These are phyloP conservation scores for Saccharomyces hybrid DNA, from an alignment of 1,139 yeast species.

Conservation along the genomic window DNA sequence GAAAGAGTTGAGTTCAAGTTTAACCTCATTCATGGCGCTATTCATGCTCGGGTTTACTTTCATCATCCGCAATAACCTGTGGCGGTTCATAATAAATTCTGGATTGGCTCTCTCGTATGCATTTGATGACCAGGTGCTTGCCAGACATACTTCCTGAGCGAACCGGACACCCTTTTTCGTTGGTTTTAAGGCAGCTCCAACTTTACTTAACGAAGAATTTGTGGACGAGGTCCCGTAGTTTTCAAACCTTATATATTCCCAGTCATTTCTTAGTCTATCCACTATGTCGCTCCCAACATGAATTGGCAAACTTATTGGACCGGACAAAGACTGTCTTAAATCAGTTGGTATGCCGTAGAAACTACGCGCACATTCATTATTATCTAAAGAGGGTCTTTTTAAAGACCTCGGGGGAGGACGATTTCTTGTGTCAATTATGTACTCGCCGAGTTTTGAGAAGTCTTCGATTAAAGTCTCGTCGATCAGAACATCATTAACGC, in stretches of 20 bases:
- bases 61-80: constrained; percentile 6
- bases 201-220: background rate
- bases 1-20: constrained; percentile 25
- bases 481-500: constrained; percentile 4
- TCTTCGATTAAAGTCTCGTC: constrained; percentile 16
- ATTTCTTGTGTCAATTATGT: constrained; percentile 8
- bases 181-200: background rate
- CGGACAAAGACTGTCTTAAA: background rate
- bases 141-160: constrained; percentile 15
- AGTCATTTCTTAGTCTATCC: constrained; percentile 6
- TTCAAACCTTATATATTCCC: constrained; percentile 3
- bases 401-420: constrained; percentile 22
- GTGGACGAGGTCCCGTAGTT: background rate
- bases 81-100: constrained; percentile 13
- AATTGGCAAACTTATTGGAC: background rate
- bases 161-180: constrained; percentile 8
- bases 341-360: background rate
- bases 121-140: constrained; percentile 19
- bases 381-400: constrained; percentile 15
- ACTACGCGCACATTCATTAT: background rate
- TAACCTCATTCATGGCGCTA: constrained; percentile 12
- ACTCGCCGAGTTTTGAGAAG: constrained; percentile 17
- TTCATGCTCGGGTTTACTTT: constrained; percentile 2
- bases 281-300: constrained; percentile 1
- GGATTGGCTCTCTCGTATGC: constrained; percentile 26